Evolutionary conservation across 495 filamentous ascomycete species (phyloP).

Genomic region (Daldinia vernicosa): DNA sequence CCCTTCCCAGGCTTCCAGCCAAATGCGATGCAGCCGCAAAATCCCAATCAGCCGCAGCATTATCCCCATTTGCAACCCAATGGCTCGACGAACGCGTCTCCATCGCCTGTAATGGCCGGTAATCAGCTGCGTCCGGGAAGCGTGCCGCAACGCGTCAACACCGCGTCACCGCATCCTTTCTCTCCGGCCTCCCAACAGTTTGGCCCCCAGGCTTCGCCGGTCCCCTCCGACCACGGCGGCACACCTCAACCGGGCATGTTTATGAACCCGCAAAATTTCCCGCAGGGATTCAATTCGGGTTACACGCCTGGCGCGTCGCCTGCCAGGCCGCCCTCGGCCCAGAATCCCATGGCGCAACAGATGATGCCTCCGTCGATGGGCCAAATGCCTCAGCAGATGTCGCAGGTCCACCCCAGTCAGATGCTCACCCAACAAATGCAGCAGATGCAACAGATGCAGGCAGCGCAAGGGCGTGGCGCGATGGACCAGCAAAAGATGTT

Average conservation of each 20-base stretch:
- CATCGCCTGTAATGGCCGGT: conserved; percentile 78
- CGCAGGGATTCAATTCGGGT: conserved; percentile 66
- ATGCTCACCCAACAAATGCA: conserved; percentile 50
- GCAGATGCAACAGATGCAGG: conserved; percentile 58
- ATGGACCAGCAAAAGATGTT: conserved; percentile 65
- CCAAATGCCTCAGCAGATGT: conserved; percentile 53
- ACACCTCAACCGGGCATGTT: conserved; percentile 76
- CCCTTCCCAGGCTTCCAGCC: conserved; percentile 68
- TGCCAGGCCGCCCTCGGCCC: conserved; percentile 58
- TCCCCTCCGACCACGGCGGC: conserved; percentile 78
- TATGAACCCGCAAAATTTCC: conserved; percentile 65
- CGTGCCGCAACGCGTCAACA: conserved; percentile 83
- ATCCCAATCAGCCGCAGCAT: conserved; percentile 66
- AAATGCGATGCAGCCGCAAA: conserved; percentile 66
- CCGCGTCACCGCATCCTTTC: conserved; percentile 90
- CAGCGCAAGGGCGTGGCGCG: conserved; percentile 61
- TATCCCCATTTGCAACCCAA: conserved; percentile 88
- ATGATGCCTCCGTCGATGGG: conserved; percentile 60
- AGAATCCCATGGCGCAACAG: conserved; percentile 54
- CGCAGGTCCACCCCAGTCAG: conserved; percentile 50
- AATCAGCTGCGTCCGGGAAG: conserved; percentile 74
- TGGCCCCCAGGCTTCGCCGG: conserved; percentile 77
- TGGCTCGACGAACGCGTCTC: conserved; percentile 81
- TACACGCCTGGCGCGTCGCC: conserved; percentile 62
- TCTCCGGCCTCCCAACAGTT: conserved; percentile 82